Conservation (phyloP, 2,329 filamentous ascomycete genomes). For the Helotiales sp. region DNA sequence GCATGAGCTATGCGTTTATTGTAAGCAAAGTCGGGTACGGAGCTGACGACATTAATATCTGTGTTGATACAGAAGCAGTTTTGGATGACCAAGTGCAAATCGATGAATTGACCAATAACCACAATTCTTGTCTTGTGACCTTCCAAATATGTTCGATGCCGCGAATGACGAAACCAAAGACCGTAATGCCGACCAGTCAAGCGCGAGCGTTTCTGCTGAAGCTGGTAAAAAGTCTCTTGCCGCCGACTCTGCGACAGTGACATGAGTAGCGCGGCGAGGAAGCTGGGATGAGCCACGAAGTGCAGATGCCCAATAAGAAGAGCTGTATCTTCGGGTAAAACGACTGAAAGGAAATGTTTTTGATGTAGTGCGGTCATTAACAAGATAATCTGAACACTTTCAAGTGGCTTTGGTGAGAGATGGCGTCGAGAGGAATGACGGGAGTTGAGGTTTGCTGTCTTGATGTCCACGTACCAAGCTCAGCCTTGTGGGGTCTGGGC, state of each 20-base stretch:
- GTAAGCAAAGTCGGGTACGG: background rate
- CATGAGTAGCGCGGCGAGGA: slow-evolving; percentile 24
- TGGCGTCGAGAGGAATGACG: background rate
- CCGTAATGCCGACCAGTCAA: slow-evolving; percentile 9
- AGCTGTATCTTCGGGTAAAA: slow-evolving; percentile 2
- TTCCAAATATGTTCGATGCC: background rate
- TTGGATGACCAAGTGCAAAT: background rate
- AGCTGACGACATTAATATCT: background rate
- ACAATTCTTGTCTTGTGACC: background rate
- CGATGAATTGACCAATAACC: slow-evolving; percentile 9
- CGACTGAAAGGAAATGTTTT: background rate
- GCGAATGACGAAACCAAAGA: background rate
- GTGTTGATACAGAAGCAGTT: background rate
- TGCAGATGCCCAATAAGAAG: slow-evolving; percentile 3
- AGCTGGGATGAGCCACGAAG: slow-evolving; percentile 19
- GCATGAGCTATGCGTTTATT: background rate
- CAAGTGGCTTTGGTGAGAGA: background rate
- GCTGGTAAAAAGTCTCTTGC: background rate
- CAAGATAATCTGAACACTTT: background rate
- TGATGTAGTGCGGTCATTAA: slow-evolving; percentile 14
- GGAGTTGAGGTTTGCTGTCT: background rate
- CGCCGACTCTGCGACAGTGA: slow-evolving; percentile 7
- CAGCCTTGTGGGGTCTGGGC: slow-evolving; percentile 12
- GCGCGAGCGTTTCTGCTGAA: slow-evolving; percentile 4
- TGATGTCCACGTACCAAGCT: background rate